Percentiles rank a stretch among this genome's conserved stretches.
These are phyloP conservation scores for Conticribra weissflogii DNA, from an alignment of 108 stramenopile species.

Conservation along the genomic window DNA sequence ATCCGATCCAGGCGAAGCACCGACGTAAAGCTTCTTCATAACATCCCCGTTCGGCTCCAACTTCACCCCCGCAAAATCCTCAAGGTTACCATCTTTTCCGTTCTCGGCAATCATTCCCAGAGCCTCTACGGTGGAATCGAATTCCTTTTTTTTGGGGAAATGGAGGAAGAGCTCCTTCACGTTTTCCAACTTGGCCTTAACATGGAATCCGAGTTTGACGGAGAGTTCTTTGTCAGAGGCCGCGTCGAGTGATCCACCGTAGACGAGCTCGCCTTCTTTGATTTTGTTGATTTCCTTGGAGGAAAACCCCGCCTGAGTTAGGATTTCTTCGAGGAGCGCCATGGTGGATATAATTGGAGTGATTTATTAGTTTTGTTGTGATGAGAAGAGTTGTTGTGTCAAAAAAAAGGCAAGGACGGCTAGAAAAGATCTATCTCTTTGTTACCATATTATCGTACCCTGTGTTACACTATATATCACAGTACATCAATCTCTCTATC, in stretches of 20 bases:
- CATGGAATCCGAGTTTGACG: slow-evolving; percentile 53
- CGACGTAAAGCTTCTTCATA: slow-evolving; percentile 48
- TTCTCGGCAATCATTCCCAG: slow-evolving; percentile 51
- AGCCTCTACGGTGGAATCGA: slow-evolving; percentile 40
- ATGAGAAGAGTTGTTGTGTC: not conserved
- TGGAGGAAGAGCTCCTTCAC: slow-evolving; percentile 41
- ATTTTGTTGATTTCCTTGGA: slow-evolving; percentile 35
- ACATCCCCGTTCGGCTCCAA: slow-evolving; percentile 38
- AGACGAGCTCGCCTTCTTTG: slow-evolving; percentile 38
- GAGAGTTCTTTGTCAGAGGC: slow-evolving; percentile 52
- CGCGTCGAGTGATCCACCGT: slow-evolving; percentile 47
- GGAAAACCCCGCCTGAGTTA: slow-evolving; percentile 48
- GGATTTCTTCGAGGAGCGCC: slow-evolving; percentile 42
- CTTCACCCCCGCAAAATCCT: slow-evolving; percentile 47
- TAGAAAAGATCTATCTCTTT: too few species aligned
- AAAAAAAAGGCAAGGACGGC: not conserved
- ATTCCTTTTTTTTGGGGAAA: slow-evolving; percentile 49
- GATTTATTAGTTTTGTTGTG: not conserved
- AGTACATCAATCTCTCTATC: too few species aligned
- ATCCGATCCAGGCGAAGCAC: slow-evolving; percentile 37
- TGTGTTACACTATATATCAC: too few species aligned
- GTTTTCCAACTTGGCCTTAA: slow-evolving; percentile 40
- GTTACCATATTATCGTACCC: too few species aligned
- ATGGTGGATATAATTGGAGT: not conserved
- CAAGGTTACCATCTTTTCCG: slow-evolving; percentile 46